Base-by-base conservation (phyloP, 1,139 yeast species). In the Blastobotrys illinoisensis region DNA sequence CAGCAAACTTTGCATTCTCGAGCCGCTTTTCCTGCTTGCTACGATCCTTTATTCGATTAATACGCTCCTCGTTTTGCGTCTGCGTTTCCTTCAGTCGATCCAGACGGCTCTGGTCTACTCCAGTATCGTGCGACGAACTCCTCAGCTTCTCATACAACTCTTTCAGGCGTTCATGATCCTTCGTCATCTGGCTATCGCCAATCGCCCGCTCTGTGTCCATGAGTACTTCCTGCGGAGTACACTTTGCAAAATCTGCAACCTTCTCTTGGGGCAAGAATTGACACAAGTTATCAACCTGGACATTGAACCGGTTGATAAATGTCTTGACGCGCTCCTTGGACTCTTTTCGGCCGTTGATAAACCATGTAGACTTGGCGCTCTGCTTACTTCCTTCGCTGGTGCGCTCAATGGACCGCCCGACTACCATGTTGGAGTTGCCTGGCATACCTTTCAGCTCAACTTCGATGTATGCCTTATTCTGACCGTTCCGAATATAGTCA, bases 211-310 rank as follows among this genome's bases (percentile, higher is more conserved):
- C 89, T 0, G 96, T 88, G 64, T 88, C 96, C 36, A 77, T 66
- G 9, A 95, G 74, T 9, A 93, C 72, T 59, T 83, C 83, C 58
- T 86, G 91, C 0, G 96, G 88, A 14, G 88, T 79, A 58, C 89
- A 73, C 5, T 85, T 81, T 0, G 98, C 96, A 74, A 95, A 95
- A 61, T 89, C 91, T 1, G 96, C 93, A 7, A 93, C 99, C 60
- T 95, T 78, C 64, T 93, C 99, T 67, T 95, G 99, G 0, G 99
- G 97, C 52, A 95, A 72, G 66, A 95, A 95, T 67, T 93, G 98
- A 65, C 99, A 93, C 55, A 93, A 75, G 65, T 91, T 95, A 67
- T 89, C 95, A 56, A 95, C 76, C 65, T 93, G 98, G 57, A 95
- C 87, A 63, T 87, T 87, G 60, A 83, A 78, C 1, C 68, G 65